Base-by-base conservation (phyloP, 1,284 basidiomycete genomes). In the Boletus sp. region DNA sequence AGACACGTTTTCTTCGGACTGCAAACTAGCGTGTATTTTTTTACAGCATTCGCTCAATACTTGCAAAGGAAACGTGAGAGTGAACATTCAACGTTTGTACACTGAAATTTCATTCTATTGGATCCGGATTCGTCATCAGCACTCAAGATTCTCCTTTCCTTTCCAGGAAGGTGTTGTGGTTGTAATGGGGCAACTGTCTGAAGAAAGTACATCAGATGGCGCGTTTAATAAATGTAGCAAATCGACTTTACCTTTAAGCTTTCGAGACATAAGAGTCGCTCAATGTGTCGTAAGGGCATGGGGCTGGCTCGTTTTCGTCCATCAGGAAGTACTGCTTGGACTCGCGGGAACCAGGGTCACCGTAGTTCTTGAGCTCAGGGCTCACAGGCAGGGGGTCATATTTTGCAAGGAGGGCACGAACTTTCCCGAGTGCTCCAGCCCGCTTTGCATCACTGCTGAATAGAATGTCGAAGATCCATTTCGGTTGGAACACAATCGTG, bases 401-500 rank as follows among this genome's bases (percentile, higher is more conserved):
- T 22, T 65, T 61, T 7, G 54, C 52, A n/a, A 65, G 56, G 11
- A 65, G 61, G 7, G 54, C 18, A 8, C 65, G 61, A 41, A 65
- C 64, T 44, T 65, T 67, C 5, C 37, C 20, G 15, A 67, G 55
- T 13, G 64, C 64, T 22, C 65, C 65, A n/a, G 57, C 50, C 9
- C 63, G 56, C 53, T 65, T 67, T 12, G 63, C 64, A 5, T 66
- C 61, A 15, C 29, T 58, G 50, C 58, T 67, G 37, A 67, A 65
- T 27, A 65, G 50, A n/a, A 67, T 60, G 50, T 65, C 63, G 24
- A 65, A 65, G 43, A 65, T 65, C 64, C 64, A 67, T 43, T 65
- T 67, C 8, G 64, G 64, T 33, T 67, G 64, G 56, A 65, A 65
- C 18, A 67, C 64, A 8, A 67, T 57, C 33, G 64, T 67, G 49